Evolutionary conservation across 2,329 filamentous ascomycete genomes (phyloP).

Genomic region (Malbranchea cinnamomea): DNA sequence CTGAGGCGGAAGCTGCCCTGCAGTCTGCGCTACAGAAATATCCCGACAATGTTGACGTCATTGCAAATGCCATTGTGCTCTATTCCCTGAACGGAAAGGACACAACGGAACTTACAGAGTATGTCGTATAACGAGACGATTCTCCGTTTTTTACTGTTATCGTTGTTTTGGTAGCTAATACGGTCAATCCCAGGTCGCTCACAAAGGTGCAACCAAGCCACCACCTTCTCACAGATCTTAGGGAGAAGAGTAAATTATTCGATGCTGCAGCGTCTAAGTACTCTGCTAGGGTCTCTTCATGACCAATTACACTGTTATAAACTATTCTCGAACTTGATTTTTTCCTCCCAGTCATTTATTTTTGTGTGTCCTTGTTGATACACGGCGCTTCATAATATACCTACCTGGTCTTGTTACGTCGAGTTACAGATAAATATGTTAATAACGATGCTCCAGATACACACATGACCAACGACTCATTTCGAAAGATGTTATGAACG

Average conservation of each 20-base stretch:
- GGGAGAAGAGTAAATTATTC: slow-evolving; percentile 77
- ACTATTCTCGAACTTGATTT: too few species aligned
- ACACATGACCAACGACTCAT: too few species aligned
- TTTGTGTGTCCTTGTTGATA: too few species aligned
- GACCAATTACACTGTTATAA: slow-evolving; percentile 1
- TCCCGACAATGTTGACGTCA: slow-evolving; percentile 53
- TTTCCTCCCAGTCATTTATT: too few species aligned
- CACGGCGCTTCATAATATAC: too few species aligned
- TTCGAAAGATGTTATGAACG: too few species aligned
- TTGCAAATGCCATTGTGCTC: slow-evolving; percentile 73
- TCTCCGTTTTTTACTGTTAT: background rate
- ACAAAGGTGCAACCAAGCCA: slow-evolving; percentile 49
- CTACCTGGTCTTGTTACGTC: too few species aligned
- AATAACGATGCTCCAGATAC: too few species aligned
- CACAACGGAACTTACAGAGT: slow-evolving; percentile 43
- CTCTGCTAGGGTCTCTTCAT: slow-evolving; percentile 53
- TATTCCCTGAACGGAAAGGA: slow-evolving; percentile 64
- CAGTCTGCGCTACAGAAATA: slow-evolving; percentile 66
- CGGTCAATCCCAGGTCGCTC: slow-evolving; percentile 26
- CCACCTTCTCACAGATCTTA: slow-evolving; percentile 55
- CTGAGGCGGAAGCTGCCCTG: slow-evolving; percentile 78
- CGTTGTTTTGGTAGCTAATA: background rate
- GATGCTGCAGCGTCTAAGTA: slow-evolving; percentile 79
- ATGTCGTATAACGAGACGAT: slow-evolving; percentile 39
- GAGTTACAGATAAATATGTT: too few species aligned